phyloP scores from a whole-genome alignment of 2,329 filamentous ascomycete species.

The Pseudogymnoascus sp. region DNA sequence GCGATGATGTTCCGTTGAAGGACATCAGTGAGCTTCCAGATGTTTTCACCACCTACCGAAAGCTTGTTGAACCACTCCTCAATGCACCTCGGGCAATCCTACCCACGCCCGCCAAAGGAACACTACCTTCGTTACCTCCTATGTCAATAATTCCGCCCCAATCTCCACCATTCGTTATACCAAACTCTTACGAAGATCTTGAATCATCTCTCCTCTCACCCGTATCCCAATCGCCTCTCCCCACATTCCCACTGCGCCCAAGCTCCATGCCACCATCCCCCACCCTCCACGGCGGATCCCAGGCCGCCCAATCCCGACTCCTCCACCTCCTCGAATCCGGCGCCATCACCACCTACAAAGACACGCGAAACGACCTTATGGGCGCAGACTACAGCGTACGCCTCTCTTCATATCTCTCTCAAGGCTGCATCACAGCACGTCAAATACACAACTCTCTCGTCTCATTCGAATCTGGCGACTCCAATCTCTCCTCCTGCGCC shows the following conservation, averaged over 20 bases:
- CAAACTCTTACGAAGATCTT: slow-evolving; percentile 45
- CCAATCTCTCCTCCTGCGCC: slow-evolving; percentile 13
- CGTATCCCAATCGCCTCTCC: slow-evolving; percentile 41
- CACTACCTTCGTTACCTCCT: slow-evolving; percentile 52
- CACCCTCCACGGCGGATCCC: slow-evolving; percentile 63
- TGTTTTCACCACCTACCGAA: slow-evolving; percentile 69
- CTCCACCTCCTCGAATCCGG: slow-evolving; percentile 53
- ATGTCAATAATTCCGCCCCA: slow-evolving; percentile 48
- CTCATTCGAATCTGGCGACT: slow-evolving; percentile 59
- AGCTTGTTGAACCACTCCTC: slow-evolving; percentile 63
- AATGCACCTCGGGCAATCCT: slow-evolving; percentile 53
- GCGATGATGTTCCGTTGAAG: slow-evolving; percentile 57
- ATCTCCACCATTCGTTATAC: slow-evolving; percentile 54
- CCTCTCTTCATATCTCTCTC: slow-evolving; percentile 63
- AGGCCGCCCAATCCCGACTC: slow-evolving; percentile 50
- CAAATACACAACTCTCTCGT: slow-evolving; percentile 63
- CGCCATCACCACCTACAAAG: slow-evolving; percentile 57
- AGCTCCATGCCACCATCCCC: slow-evolving; percentile 50
- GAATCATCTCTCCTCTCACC: slow-evolving; percentile 51
- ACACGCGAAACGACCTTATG: slow-evolving; percentile 63
- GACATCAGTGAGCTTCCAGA: slow-evolving; percentile 54
- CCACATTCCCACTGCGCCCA: slow-evolving; percentile 47
- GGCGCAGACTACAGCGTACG: slow-evolving; percentile 69
- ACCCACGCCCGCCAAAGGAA: slow-evolving; percentile 41
- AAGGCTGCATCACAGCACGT: slow-evolving; percentile 66